These are phyloP conservation scores for Pseudodiploospora longispora DNA, from an alignment of 2,329 filamentous ascomycete genomes.

Conservation along the genomic window DNA sequence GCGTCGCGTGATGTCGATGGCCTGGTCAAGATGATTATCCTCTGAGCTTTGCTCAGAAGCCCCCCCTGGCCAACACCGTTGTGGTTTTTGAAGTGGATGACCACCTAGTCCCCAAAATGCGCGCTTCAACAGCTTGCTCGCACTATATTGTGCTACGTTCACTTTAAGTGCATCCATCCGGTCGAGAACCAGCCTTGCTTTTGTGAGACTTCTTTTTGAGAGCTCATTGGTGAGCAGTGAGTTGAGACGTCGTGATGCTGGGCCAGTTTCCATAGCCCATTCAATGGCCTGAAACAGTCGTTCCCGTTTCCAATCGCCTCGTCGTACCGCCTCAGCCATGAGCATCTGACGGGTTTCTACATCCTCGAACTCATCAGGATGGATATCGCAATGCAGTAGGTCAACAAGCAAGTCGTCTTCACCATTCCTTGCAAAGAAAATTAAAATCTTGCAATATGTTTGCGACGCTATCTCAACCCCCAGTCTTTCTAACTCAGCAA, in stretches of 20 bases:
- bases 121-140: slow-evolving; percentile 16
- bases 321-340: slow-evolving; percentile 21
- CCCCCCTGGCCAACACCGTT: not conserved
- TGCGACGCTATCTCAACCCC: slow-evolving; percentile 56
- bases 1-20: slow-evolving; percentile 20
- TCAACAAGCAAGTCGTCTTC: slow-evolving; percentile 41
- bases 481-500: slow-evolving; percentile 52
- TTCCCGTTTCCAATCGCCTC: slow-evolving; percentile 31
- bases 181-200: slow-evolving; percentile 20
- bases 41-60: not conserved
- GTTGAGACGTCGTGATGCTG: slow-evolving; percentile 18
- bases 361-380: slow-evolving; percentile 49
- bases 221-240: slow-evolving; percentile 11
- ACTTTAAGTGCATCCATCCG: slow-evolving; percentile 24
- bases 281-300: slow-evolving; percentile 38
- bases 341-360: slow-evolving; percentile 31
- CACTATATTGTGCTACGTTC: slow-evolving; percentile 19
- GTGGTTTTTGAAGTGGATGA: slow-evolving; percentile 13
- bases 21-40: slow-evolving; percentile 20
- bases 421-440: slow-evolving; percentile 51
- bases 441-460: slow-evolving; percentile 57
- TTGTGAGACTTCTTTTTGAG: slow-evolving; percentile 11
- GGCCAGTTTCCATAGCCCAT: slow-evolving; percentile 12
- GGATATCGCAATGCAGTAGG: slow-evolving; percentile 41
- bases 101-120: slow-evolving; percentile 20